Evolutionary conservation across 371 early-diverging fungal species (phyloP), one percentile per base, ranked within the genome.

Genomic region (Syncephalis fuscata): DNA sequence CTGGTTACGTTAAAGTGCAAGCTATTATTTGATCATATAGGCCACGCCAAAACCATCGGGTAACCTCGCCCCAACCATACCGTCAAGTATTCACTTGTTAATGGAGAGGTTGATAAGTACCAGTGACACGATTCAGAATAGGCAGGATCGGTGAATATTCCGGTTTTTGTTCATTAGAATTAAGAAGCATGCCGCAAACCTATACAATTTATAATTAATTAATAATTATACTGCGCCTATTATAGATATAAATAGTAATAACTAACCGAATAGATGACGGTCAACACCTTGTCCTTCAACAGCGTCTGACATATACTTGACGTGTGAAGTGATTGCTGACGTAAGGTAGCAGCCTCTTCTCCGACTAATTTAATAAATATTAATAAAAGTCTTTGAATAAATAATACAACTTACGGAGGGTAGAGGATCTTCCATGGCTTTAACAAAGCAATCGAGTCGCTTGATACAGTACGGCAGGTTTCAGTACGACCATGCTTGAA

Each of bases 11-110:
- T 93, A 67, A 94, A 84, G 53, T 86, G 77, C 44, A 94, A 58
- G 44, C 76, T 65, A 51, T 80, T 68, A 46, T 76, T 86, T 88
- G 64, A 94, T 76, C 81, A 88, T 89, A 71, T 96, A 96, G 22
- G 95, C 93, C 55, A 81, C 60, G 42, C 92, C 93, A 61, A 82
- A 95, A 8, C 96, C 96, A 64, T 89, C 87, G 26, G 86, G 78
- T 85, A 38, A 96, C 95, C 61, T 87, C 88, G 48, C 92, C 92
- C 92, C 93, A 96, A 11, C 97, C 97, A 58, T 92, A 96, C 40
- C 85, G 83, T 74, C 67, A 88, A 93, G 64, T 85, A 64, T 58
- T 92, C 92, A 50, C 82, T 79, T 2, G 85, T 69, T 48, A 96
- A 68, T 64, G 93, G 92, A 24, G 90, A 90, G 0, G 95, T 93